A percentile compares a stretch with the other conserved stretches of the same genome.
phyloP scores from a whole-genome alignment of 768 basidiomycete species.

The Scleroderma bovista region DNA sequence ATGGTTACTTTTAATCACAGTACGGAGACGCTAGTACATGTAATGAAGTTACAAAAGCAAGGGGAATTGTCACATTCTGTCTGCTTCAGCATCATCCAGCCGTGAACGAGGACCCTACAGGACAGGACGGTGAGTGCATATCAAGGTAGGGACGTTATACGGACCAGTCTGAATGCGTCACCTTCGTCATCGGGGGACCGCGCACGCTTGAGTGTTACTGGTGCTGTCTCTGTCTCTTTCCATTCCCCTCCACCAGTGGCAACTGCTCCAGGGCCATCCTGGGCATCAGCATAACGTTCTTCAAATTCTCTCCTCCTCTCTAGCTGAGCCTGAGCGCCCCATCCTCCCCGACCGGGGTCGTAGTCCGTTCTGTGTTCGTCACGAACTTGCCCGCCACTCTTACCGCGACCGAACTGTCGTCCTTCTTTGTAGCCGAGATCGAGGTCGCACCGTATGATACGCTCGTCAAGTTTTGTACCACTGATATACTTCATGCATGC shows the following conservation, averaged over 20 bases:
- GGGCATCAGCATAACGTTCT: conserved; percentile 78
- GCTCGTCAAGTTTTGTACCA: conserved; percentile 98
- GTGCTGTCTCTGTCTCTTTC: conserved; percentile 57
- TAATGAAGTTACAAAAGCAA: conserved; percentile 22
- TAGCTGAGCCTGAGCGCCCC: conserved; percentile 84
- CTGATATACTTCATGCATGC: conserved; percentile 91
- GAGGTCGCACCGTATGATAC: conserved; percentile 95
- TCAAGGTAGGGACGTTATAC: conserved; percentile 18
- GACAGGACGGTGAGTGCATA: conserved; percentile 4
- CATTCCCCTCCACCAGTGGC: conserved; percentile 84
- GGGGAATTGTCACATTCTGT: conserved; percentile 60
- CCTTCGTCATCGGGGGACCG: conserved; percentile 78
- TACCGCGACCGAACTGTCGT: conserved; percentile 94
- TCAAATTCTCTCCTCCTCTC: conserved; percentile 79
- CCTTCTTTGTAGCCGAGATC: conserved; percentile 97
- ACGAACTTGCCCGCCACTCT: conserved; percentile 93
- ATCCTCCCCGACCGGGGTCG: conserved; percentile 92
- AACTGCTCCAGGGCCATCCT: conserved; percentile 74
- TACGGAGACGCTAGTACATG: conserved; percentile 10
- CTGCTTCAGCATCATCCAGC: conserved; percentile 58
- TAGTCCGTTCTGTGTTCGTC: conserved; percentile 98
- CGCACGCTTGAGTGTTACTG: conserved; percentile 53
- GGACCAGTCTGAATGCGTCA: conserved; percentile 50
- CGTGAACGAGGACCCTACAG: conserved; percentile 53
- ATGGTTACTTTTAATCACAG: conserved; percentile 10